A percentile compares a stretch with the other conserved stretches of the same genome.
Evolutionary conservation across 352 stramenopile genomes (phyloP).

Genomic region (Thalassiosira hispida): DNA sequence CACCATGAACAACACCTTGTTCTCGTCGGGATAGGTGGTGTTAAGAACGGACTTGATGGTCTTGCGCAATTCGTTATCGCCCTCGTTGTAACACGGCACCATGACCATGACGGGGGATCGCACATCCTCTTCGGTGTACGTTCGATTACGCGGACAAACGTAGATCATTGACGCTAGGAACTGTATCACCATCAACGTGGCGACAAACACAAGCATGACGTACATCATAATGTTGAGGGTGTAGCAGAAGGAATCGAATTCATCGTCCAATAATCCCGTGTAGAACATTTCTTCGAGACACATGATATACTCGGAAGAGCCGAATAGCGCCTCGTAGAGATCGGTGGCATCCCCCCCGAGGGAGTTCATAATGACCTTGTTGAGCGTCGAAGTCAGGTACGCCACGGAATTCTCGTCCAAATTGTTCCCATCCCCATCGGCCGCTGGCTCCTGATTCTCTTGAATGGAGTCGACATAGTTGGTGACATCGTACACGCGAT

Average conservation of each 20-base stretch:
- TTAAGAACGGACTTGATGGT: conserved; percentile 66
- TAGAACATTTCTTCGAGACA: conserved; percentile 73
- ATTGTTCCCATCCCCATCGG: conserved; percentile 23
- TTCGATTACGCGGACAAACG: conserved; percentile 43
- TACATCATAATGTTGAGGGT: conserved; percentile 69
- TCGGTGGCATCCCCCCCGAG: conserved; percentile 58
- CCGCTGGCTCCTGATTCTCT: conserved; percentile 47
- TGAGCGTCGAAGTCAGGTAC: conserved; percentile 57
- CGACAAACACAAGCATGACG: conserved; percentile 57
- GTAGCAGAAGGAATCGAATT: conserved; percentile 47
- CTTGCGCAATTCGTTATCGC: conserved; percentile 70
- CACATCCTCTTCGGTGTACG: conserved; percentile 57
- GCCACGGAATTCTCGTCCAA: conserved; percentile 48
- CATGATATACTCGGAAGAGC: conserved; percentile 59
- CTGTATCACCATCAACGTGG: conserved; percentile 53
- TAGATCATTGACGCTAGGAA: conserved; percentile 57
- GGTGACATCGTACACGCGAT: conserved; percentile 69
- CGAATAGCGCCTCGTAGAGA: conserved; percentile 66
- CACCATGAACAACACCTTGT: conserved; percentile 69
- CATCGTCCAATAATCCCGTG: conserved; percentile 49
- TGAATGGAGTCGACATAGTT: conserved; percentile 60
- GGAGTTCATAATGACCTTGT: conserved; percentile 72
- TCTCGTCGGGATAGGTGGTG: conserved; percentile 70
- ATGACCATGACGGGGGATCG: conserved; percentile 66
- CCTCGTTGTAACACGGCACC: conserved; percentile 77